Conservation (phyloP, 768 basidiomycete genomes). For the Tephrocybe rancida region DNA sequence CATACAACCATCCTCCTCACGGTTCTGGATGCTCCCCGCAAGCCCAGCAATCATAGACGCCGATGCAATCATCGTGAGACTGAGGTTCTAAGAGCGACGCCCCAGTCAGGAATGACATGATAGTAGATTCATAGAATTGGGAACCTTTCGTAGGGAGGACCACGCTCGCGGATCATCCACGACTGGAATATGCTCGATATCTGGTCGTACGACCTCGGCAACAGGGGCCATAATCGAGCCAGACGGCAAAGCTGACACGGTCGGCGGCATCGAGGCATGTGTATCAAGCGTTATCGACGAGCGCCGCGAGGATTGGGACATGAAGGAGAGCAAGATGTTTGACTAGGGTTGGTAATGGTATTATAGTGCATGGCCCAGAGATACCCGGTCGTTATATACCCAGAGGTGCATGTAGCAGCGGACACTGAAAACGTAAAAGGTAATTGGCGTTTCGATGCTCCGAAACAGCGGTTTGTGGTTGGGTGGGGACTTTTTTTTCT, state of each 20-base stretch:
- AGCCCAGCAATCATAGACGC: constrained; percentile 64
- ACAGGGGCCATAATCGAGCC: constrained; percentile 2
- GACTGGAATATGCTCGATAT: constrained; percentile 58
- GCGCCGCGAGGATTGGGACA: constrained; percentile 11
- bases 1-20: constrained; percentile 33
- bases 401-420: neutral
- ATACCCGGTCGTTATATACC: constrained; percentile 14
- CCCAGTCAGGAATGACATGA: neutral
- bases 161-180: constrained; percentile 64
- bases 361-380: neutral
- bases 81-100: constrained; percentile 35
- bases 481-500: too few species aligned
- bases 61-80: constrained; percentile 47
- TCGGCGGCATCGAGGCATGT: constrained; percentile 3
- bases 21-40: constrained; percentile 64
- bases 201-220: constrained; percentile 17
- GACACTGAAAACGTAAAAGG: neutral
- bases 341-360: neutral
- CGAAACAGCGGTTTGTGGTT: too few species aligned
- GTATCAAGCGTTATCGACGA: constrained; percentile 8
- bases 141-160: constrained; percentile 57
- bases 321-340: neutral
- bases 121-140: neutral
- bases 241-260: neutral
- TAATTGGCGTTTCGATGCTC: constrained; percentile 4